Percentiles rank a stretch among this genome's conserved stretches.
Evolutionary conservation across 306 rosid species (phyloP).

Genomic region (Begonia masoniana): DNA sequence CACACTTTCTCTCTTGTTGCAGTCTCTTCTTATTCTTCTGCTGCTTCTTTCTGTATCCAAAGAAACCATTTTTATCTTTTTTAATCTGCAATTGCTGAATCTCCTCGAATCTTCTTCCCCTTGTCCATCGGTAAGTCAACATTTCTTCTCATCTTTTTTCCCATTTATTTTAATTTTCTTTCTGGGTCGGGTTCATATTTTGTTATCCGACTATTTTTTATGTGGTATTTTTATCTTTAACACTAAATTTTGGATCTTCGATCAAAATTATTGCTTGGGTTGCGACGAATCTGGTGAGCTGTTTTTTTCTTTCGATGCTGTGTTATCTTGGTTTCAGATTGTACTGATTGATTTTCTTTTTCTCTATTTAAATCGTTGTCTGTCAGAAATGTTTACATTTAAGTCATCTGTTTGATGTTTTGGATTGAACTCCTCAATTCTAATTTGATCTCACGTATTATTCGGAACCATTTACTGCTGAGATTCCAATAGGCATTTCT

Average conservation of each 20-base stretch:
- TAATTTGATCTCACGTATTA: too few species aligned
- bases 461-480: too few species aligned
- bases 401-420: too few species aligned
- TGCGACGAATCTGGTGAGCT: not conserved
- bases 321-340: too few species aligned
- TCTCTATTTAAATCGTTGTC: too few species aligned
- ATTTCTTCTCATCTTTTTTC: not conserved
- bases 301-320: too few species aligned
- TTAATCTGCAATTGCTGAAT: not conserved
- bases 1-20: not conserved
- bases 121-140: not conserved
- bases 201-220: not conserved
- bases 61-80: not conserved
- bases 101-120: not conserved
- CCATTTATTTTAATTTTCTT: not conserved
- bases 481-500: too few species aligned
- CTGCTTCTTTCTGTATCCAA: not conserved
- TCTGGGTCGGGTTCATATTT: not conserved
- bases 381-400: too few species aligned
- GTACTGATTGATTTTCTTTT: too few species aligned
- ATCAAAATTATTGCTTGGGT: not conserved
- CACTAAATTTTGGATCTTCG: not conserved
- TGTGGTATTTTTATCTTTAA: not conserved
- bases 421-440: too few species aligned
- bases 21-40: not conserved